Evolutionary conservation across 2,329 filamentous ascomycete species (phyloP).

Genomic region (Epicoccum sorghinum): DNA sequence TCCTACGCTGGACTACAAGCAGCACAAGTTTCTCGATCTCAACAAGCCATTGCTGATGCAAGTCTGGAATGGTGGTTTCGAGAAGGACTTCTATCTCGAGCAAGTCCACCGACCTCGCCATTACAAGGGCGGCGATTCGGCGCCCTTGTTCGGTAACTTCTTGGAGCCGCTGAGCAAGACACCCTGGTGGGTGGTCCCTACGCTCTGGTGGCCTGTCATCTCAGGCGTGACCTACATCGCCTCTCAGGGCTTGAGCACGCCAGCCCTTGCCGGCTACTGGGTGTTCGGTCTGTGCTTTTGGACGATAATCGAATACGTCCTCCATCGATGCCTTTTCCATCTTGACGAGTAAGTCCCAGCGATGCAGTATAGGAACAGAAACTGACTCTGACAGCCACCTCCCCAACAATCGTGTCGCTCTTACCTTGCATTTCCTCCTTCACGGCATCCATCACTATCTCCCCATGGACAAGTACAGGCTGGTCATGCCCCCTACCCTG

Average conservation of each 20-base stretch:
- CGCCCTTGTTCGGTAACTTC: slow-evolving; percentile 96
- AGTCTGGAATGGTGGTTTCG: slow-evolving; percentile 86
- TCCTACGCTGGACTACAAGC: slow-evolving; percentile 74
- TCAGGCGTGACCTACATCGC: slow-evolving; percentile 74
- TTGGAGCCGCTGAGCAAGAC: slow-evolving; percentile 97
- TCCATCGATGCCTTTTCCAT: slow-evolving; percentile 94
- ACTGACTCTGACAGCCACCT: slow-evolving; percentile 66
- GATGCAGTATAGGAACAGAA: background rate
- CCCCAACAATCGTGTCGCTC: slow-evolving; percentile 85
- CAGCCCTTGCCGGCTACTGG: slow-evolving; percentile 67
- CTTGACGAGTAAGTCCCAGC: slow-evolving; percentile 75
- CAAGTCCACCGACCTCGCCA: slow-evolving; percentile 95
- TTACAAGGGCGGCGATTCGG: slow-evolving; percentile 91
- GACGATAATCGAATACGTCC: slow-evolving; percentile 85
- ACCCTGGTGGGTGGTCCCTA: slow-evolving; percentile 89
- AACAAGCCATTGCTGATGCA: slow-evolving; percentile 84
- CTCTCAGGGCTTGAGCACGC: slow-evolving; percentile 54
- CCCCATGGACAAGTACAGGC: slow-evolving; percentile 96
- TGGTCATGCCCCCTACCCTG: slow-evolving; percentile 94
- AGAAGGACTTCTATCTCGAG: slow-evolving; percentile 94
- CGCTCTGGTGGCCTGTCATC: slow-evolving; percentile 82
- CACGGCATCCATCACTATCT: slow-evolving; percentile 98
- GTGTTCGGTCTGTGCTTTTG: slow-evolving; percentile 75
- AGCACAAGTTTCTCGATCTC: slow-evolving; percentile 92
- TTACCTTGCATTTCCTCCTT: slow-evolving; percentile 89